Conservation (phyloP, 768 basidiomycete genomes). For the Hydnomerulius pinastri region DNA sequence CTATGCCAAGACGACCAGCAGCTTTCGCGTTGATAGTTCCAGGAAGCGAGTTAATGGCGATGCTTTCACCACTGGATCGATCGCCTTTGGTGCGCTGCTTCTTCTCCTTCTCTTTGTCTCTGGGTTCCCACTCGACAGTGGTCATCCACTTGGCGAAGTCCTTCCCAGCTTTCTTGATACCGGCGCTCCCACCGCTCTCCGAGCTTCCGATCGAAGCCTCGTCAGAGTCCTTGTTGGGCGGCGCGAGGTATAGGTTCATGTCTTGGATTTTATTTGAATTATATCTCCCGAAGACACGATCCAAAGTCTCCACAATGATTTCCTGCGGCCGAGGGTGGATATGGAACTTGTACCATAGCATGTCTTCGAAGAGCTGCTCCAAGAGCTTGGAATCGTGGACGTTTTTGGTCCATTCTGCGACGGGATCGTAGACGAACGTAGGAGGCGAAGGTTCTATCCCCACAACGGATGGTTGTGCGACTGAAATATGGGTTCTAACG, state of each 20-base stretch:
- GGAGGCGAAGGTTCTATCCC: constrained; percentile 21
- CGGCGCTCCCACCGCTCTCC: constrained; percentile 24
- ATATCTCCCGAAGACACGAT: constrained; percentile 52
- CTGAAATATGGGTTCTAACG: constrained; percentile 33
- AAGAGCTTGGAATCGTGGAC: constrained; percentile 44
- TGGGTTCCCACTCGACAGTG: constrained; percentile 37
- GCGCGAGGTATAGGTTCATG: constrained; percentile 60
- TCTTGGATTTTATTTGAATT: constrained; percentile 45
- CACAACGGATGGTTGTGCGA: too few relatives aligned
- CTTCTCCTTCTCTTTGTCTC: constrained; percentile 29
- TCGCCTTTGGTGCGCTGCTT: constrained; percentile 22
- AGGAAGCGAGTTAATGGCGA: constrained; percentile 23
- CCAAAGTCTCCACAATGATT: constrained; percentile 47
- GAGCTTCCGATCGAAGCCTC: constrained; percentile 24
- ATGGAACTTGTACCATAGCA: constrained; percentile 54
- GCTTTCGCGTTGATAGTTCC: constrained; percentile 37
- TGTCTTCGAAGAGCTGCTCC: constrained; percentile 59
- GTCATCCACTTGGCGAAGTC: constrained; percentile 38
- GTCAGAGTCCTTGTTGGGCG: constrained; percentile 33
- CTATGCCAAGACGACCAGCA: constrained; percentile 40
- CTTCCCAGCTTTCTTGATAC: constrained; percentile 32
- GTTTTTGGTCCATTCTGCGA: constrained; percentile 43
- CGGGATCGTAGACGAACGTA: constrained; percentile 21
- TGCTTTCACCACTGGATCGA: constrained; percentile 29
- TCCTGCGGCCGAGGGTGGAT: constrained; percentile 55